These are phyloP conservation scores for Fusarium buharicum DNA, from an alignment of 2,329 filamentous ascomycete species.

Conservation along the genomic window DNA sequence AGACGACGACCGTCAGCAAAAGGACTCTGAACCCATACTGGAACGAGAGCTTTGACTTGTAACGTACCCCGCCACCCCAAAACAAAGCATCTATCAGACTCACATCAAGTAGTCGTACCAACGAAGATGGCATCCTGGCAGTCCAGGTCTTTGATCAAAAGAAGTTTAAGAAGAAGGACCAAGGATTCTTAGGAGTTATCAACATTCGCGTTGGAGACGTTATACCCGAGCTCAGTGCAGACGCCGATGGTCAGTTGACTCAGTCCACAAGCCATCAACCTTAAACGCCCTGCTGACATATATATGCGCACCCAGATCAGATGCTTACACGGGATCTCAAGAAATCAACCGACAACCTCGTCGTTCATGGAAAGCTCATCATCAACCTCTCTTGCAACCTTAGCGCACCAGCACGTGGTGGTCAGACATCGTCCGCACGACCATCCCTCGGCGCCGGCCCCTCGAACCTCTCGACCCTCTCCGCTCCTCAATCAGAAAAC, in stretches of 20 bases:
- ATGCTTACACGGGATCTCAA: constrained; percentile 98
- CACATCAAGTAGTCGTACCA: constrained; percentile 73
- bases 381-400: constrained; percentile 96
- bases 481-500: constrained; percentile 57
- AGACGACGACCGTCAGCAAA: constrained; percentile 97
- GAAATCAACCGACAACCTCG: constrained; percentile 97
- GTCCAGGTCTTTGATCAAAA: constrained; percentile 99
- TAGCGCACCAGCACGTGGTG: constrained; percentile 70
- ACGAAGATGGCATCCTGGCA: constrained; percentile 94
- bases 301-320: constrained; percentile 71
- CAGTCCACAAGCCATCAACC: constrained; percentile 15
- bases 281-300: constrained; percentile 46
- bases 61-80: constrained; percentile 55
- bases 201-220: constrained; percentile 96
- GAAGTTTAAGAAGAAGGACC: constrained; percentile 99
- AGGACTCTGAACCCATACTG: constrained; percentile 99
- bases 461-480: constrained; percentile 58
- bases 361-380: constrained; percentile 97
- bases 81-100: constrained; percentile 20
- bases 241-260: constrained; percentile 81
- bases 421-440: constrained; percentile 57
- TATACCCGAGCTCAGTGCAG: constrained; percentile 82
- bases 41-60: constrained; percentile 99
- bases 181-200: constrained; percentile 97
- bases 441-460: constrained; percentile 57